phyloP scores from a whole-genome alignment of 257 asterid species.

The Solanum chmielewskii region DNA sequence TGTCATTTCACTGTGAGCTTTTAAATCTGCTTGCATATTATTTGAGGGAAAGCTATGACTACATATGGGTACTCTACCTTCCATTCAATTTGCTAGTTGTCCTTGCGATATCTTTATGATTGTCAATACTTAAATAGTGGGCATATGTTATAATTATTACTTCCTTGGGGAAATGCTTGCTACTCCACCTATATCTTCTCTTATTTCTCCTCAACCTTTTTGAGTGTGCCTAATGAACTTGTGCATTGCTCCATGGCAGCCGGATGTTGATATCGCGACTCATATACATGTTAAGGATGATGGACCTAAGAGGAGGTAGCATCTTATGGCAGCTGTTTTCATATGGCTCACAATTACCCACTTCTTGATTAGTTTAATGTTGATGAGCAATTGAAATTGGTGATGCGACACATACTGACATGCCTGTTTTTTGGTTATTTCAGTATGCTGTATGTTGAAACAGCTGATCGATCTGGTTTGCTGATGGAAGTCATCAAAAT shows the following conservation, averaged over 20 bases:
- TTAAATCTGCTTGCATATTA: not conserved
- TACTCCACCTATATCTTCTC: not conserved
- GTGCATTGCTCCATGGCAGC: slow-evolving; percentile 22
- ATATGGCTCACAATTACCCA: not conserved
- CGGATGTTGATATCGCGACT: slow-evolving; percentile 70
- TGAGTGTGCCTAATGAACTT: not conserved
- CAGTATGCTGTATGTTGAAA: slow-evolving; percentile 90
- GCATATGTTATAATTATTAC: not conserved
- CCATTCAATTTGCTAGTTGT: not conserved
- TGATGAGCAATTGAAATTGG: not conserved
- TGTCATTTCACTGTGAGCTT: not conserved
- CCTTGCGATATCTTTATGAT: not conserved
- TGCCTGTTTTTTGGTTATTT: slow-evolving; percentile 7
- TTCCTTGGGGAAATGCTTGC: not conserved
- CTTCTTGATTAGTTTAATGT: not conserved
- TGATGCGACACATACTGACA: not conserved
- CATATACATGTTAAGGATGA: slow-evolving; percentile 80
- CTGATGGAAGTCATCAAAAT: slow-evolving; percentile 78
- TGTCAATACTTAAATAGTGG: not conserved
- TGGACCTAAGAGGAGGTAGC: slow-evolving; percentile 79
- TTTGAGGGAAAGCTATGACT: not conserved
- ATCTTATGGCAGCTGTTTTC: not conserved
- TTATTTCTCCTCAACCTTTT: not conserved
- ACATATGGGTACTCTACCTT: not conserved
- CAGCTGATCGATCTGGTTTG: slow-evolving; percentile 93